Percentiles rank a stretch among this genome's conserved stretches.
Conservation (phyloP, 257 asterid genomes). For the Plectranthus barbatus region DNA sequence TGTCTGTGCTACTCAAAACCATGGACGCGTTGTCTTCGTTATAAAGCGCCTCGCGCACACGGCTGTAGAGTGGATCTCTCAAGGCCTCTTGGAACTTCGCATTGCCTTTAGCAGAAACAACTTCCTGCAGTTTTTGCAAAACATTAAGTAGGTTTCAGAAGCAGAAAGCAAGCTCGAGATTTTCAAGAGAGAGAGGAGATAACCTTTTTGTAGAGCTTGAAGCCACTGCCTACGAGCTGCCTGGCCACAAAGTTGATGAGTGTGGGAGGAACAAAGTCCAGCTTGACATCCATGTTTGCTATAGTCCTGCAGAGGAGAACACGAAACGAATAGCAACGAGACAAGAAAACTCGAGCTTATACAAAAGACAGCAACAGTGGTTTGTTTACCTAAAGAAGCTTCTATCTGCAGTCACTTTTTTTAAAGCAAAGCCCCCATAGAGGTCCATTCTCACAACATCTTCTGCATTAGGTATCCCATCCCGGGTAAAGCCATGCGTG, state of each 20-base stretch:
- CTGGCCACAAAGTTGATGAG: slow-evolving; percentile 78
- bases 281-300: slow-evolving; percentile 70
- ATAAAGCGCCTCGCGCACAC: slow-evolving; percentile 47
- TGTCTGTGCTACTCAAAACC: slow-evolving; percentile 10
- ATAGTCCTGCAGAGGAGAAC: slow-evolving; percentile 49
- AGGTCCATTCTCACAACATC: slow-evolving; percentile 76
- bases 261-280: slow-evolving; percentile 70
- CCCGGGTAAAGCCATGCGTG: slow-evolving; percentile 59
- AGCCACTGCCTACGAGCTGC: slow-evolving; percentile 86
- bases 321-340: neutral
- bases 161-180: neutral
- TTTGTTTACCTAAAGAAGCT: slow-evolving; percentile 73
- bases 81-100: slow-evolving; percentile 43
- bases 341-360: neutral
- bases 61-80: slow-evolving; percentile 47
- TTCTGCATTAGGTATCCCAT: slow-evolving; percentile 52
- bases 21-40: slow-evolving; percentile 17
- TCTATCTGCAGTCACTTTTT: slow-evolving; percentile 53
- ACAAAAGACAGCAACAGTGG: neutral
- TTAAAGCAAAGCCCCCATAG: slow-evolving; percentile 79
- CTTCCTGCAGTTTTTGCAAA: slow-evolving; percentile 47
- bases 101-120: slow-evolving; percentile 60
- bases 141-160: neutral
- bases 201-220: slow-evolving; percentile 91
- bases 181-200: neutral